A percentile compares a stretch with the other conserved stretches of the same genome.
Evolutionary conservation across 176 grass and related monocot genomes (phyloP).

Genomic region (Raddia guianensis): DNA sequence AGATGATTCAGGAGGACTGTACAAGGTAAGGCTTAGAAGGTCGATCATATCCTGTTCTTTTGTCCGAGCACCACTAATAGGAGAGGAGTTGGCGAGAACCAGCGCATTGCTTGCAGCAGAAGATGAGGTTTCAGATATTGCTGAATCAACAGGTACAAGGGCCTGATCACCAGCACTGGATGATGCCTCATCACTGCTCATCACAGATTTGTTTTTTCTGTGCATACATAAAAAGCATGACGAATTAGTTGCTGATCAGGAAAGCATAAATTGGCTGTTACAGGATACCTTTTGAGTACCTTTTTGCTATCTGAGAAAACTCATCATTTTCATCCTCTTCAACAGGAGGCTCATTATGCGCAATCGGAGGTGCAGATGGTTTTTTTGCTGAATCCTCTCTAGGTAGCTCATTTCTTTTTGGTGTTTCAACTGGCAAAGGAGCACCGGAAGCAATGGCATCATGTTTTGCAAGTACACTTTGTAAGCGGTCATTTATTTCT

Average conservation of each 20-base stretch:
- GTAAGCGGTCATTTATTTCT: slow-evolving; percentile 77
- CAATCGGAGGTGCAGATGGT: slow-evolving; percentile 30
- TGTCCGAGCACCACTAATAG: slow-evolving; percentile 39
- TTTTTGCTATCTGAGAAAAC: slow-evolving; percentile 83
- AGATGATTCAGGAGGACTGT: slow-evolving; percentile 54
- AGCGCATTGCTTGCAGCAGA: slow-evolving; percentile 71
- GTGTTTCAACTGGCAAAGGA: slow-evolving; percentile 45
- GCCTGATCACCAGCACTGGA: slow-evolving; percentile 66
- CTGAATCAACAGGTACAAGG: slow-evolving; percentile 51
- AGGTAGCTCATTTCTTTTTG: slow-evolving; percentile 37
- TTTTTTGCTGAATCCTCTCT: slow-evolving; percentile 40
- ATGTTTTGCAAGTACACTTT: slow-evolving; percentile 75
- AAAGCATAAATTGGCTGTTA: background rate
- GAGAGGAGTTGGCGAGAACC: slow-evolving; percentile 51
- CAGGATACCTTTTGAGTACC: slow-evolving; percentile 48
- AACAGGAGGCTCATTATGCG: slow-evolving; percentile 32
- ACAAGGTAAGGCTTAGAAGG: slow-evolving; percentile 81
- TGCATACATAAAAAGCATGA: background rate
- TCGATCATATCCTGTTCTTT: slow-evolving; percentile 96
- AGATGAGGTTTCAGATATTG: slow-evolving; percentile 50
- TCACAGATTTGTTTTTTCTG: slow-evolving; percentile 60
- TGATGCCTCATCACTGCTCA: slow-evolving; percentile 54
- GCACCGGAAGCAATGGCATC: slow-evolving; percentile 73
- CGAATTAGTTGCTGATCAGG: slow-evolving; percentile 20
- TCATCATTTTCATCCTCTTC: slow-evolving; percentile 80